These are phyloP conservation scores for Spinellus fusiger DNA, from an alignment of 192 early-diverging fungal genomes.

Conservation along the genomic window DNA sequence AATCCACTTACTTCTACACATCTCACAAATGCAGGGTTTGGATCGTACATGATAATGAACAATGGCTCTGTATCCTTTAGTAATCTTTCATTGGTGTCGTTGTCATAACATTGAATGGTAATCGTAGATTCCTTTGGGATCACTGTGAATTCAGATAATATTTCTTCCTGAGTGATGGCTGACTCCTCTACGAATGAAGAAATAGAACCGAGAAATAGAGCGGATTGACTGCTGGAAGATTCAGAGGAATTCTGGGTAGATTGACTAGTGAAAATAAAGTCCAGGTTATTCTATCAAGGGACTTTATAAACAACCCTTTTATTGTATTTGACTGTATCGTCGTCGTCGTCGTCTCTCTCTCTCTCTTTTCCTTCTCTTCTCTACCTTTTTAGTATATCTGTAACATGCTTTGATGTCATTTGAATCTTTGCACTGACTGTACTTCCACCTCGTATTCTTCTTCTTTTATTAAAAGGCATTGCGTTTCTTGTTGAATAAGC, in stretches of 20 bases:
- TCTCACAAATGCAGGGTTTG: slow-evolving; percentile 81
- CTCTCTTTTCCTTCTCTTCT: background rate
- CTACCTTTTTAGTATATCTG: background rate
- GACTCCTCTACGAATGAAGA: too few relatives aligned
- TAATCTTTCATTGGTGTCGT: slow-evolving; percentile 57
- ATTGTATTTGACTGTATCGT: too few relatives aligned
- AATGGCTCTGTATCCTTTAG: slow-evolving; percentile 66
- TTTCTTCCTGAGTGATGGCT: slow-evolving; percentile 11
- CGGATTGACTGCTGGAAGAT: too few relatives aligned
- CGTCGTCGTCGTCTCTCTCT: background rate
- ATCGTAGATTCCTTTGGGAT: slow-evolving; percentile 41
- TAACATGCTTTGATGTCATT: too few relatives aligned
- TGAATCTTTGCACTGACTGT: slow-evolving; percentile 27
- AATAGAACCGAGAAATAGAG: too few relatives aligned
- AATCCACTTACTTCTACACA: slow-evolving; percentile 64
- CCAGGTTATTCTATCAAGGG: too few relatives aligned
- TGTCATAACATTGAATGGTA: slow-evolving; percentile 51
- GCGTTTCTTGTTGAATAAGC: too few relatives aligned
- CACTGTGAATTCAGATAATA: slow-evolving; percentile 41
- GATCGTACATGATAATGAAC: slow-evolving; percentile 89
- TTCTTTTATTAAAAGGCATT: slow-evolving; percentile 48
- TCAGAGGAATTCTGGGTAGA: too few relatives aligned
- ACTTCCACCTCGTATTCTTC: slow-evolving; percentile 43
- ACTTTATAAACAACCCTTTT: too few relatives aligned
- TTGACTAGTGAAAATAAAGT: too few relatives aligned